These are phyloP conservation scores for Streptanthus diversifolius DNA, from an alignment of 345 rosid species.

Conservation along the genomic window DNA sequence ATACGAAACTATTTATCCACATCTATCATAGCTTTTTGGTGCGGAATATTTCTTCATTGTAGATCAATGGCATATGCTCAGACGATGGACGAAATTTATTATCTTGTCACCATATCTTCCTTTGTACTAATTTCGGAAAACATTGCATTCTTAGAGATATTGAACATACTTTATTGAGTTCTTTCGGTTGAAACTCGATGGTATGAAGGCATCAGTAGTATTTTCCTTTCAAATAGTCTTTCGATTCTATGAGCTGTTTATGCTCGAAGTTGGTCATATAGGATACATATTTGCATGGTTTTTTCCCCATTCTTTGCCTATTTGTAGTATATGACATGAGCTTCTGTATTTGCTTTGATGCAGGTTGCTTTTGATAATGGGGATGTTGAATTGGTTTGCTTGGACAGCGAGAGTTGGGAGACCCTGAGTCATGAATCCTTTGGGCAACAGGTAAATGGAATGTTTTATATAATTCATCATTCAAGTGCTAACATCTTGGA, in stretches of 20 bases:
- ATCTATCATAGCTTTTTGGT: not conserved
- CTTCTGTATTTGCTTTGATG: slow-evolving; percentile 14
- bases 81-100: not conserved
- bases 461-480: not conserved
- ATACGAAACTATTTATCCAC: not conserved
- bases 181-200: not conserved
- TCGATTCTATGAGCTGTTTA: not conserved
- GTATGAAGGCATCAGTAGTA: not conserved
- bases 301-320: not conserved
- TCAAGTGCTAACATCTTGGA: slow-evolving; percentile 5
- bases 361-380: slow-evolving; percentile 54
- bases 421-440: slow-evolving; percentile 38
- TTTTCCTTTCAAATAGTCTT: not conserved
- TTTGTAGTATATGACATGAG: not conserved
- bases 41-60: not conserved
- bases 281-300: not conserved
- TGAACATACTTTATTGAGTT: no score
- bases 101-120: not conserved
- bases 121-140: not conserved
- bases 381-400: slow-evolving; percentile 47
- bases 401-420: slow-evolving; percentile 52
- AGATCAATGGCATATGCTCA: not conserved
- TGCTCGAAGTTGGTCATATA: not conserved
- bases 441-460: slow-evolving; percentile 40
- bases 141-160: no score